Conservation (phyloP, 202 grass and related monocot genomes). For the Setaria italica region DNA sequence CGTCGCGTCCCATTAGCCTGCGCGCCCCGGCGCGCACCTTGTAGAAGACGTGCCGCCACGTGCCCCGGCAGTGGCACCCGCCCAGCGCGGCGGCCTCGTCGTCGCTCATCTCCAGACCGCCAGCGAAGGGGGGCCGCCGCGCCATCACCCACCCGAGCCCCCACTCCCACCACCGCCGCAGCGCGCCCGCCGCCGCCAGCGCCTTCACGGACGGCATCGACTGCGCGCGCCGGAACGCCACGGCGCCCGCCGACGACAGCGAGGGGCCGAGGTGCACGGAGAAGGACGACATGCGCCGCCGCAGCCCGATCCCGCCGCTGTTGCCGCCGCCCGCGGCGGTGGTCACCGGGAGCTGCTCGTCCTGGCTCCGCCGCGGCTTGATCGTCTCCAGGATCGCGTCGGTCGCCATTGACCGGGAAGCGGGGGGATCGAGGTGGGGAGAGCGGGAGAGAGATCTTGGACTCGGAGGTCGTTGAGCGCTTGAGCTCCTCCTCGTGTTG, state of each 20-base stretch:
- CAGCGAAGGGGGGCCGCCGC: constrained; percentile 64
- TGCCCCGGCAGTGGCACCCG: constrained; percentile 48
- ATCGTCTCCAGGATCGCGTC: constrained; percentile 71
- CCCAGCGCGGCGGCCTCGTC: constrained; percentile 63
- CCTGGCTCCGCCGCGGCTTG: constrained; percentile 52
- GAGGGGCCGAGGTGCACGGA: constrained; percentile 57
- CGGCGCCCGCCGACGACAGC: constrained; percentile 38
- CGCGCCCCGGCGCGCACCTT: constrained; percentile 78
- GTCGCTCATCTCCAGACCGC: constrained; percentile 65
- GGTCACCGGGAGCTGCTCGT: constrained; percentile 73
- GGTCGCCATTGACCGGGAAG: constrained; percentile 47
- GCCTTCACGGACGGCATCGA: constrained; percentile 75
- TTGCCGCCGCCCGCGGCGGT: background rate
- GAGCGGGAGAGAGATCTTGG: constrained; percentile 31
- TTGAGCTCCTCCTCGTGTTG: background rate
- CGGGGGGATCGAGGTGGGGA: background rate
- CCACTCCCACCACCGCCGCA: constrained; percentile 85
- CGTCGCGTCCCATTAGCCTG: constrained; percentile 57
- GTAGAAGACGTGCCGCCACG: constrained; percentile 64
- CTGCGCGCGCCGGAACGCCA: constrained; percentile 54
- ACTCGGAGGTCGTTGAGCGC: background rate
- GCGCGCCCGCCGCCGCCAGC: constrained; percentile 58
- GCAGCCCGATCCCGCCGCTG: constrained; percentile 49
- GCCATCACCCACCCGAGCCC: constrained; percentile 73
- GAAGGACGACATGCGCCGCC: constrained; percentile 76